phyloP scores from a whole-genome alignment of 345 rosid genomes.

The Brassica juncea region DNA sequence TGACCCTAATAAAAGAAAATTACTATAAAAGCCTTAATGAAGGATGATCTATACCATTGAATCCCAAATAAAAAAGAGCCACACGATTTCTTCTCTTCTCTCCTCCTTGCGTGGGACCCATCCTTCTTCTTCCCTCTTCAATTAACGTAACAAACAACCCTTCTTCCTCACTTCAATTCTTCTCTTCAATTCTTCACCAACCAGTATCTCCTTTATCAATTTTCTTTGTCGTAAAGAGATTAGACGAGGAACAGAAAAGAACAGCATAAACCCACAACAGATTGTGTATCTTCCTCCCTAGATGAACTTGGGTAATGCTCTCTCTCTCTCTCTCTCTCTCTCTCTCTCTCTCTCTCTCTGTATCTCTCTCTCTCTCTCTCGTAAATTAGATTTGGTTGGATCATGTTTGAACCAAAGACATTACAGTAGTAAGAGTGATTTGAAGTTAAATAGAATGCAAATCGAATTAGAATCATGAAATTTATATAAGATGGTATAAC shows the following conservation, averaged over 20 bases:
- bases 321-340: neutral
- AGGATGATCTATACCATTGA: neutral
- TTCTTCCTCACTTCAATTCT: neutral
- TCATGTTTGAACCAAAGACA: neutral
- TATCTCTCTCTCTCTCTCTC: too few relatives aligned
- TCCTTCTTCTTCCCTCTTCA: neutral
- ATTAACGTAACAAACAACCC: too few relatives aligned
- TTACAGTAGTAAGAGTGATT: neutral
- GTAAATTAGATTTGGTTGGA: too few relatives aligned
- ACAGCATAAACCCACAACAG: neutral
- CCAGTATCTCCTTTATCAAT: neutral
- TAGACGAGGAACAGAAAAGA: neutral
- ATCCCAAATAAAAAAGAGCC: too few relatives aligned
- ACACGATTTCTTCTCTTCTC: neutral
- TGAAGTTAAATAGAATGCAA: neutral
- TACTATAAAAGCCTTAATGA: neutral
- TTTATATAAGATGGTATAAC: neutral
- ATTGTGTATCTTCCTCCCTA: neutral
- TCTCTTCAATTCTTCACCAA: neutral
- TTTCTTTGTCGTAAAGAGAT: neutral
- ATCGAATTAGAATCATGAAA: neutral
- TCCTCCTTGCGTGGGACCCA: neutral
- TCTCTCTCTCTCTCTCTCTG: too few relatives aligned
- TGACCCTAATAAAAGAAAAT: neutral
- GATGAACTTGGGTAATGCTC: neutral